Evolutionary conservation across 805 yeast species (phyloP), one percentile per base, ranked within the genome.

Genomic region (Cyberlindnera maclurae): DNA sequence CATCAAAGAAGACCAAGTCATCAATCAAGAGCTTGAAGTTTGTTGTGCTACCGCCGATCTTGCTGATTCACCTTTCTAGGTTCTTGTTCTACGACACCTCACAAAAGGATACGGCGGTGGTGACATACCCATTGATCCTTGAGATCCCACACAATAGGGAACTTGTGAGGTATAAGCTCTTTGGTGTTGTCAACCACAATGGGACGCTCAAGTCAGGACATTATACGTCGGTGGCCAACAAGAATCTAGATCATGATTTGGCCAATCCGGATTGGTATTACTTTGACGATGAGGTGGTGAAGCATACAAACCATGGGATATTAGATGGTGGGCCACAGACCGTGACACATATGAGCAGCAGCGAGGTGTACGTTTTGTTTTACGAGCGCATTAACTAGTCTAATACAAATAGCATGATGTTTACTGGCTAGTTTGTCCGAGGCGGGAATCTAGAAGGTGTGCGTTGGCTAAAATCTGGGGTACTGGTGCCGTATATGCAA

Each of bases 51-150:
- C 97, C 98, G 1, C 77, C 75, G 33, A 71, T 84, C 2, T 67
- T 90, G 42, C 79, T 90, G 16, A 75, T 90, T 32, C 96, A 90
- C 58, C 70, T 90, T 45, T 88, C 94, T 46, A 66, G 98, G 47
- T 90, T 90, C 60, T 60, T 50, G 52, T 72, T 69, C 38, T 70
- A 65, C 50, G 73, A 70, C 45, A 57, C 77, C 30, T 70, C 78
- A 2, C 77, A 76, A 50, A 76, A 77, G 48, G 66, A 68, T 42
- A 54, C 68, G 37, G 66, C 77, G 1, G 59, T 63, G 15, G 70
- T 79, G 17, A 66, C 70, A 29, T 79, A 77, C 44, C 86, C 86
- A 4, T 50, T 76, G 34, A 60, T 68, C 10, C 58, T 79, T 34
- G 68, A 68, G 41, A 73, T 79, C 43, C 63, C 64, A 24, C 60